phyloP scores from a whole-genome alignment of 2,329 filamentous ascomycete species.

The Trichoderma arundinaceum region DNA sequence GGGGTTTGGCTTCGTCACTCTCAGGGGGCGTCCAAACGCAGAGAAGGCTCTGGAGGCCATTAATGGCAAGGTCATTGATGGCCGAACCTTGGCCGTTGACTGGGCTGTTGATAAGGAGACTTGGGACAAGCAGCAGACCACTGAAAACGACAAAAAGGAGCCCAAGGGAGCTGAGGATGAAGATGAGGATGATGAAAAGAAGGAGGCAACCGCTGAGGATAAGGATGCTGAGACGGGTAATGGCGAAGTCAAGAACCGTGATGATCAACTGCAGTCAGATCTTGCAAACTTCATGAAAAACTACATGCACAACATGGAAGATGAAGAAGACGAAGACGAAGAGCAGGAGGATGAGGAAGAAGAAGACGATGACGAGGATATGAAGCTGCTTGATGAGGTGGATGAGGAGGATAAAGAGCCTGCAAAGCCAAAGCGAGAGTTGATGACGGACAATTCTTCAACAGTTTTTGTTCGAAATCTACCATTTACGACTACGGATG shows the following conservation, averaged over 20 bases:
- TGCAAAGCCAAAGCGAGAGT: conserved; percentile 46
- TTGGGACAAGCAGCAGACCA: conserved; percentile 71
- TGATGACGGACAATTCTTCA: conserved; percentile 66
- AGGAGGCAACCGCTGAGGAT: conserved; percentile 40
- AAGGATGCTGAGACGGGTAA: conserved; percentile 39
- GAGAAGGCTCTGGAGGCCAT: conserved; percentile 83
- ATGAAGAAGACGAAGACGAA: conserved; percentile 59
- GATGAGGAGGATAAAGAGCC: conserved; percentile 38
- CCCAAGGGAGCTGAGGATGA: conserved; percentile 40
- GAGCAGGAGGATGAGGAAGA: conserved; percentile 51
- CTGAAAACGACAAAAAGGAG: conserved; percentile 46
- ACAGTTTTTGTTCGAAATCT: conserved; percentile 94
- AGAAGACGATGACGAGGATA: conserved; percentile 48
- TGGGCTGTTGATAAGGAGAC: conserved; percentile 93
- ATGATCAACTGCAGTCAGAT: conserved; percentile 52
- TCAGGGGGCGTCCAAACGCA: conserved; percentile 87
- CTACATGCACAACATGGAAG: conserved; percentile 62
- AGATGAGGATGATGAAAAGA: conserved; percentile 39
- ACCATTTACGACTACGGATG: conserved; percentile 85
- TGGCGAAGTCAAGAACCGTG: conserved; percentile 46
- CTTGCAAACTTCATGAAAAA: conserved; percentile 64
- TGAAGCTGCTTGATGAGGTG: conserved; percentile 47
- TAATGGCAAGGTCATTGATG: conserved; percentile 90
- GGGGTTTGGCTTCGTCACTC: conserved; percentile 91
- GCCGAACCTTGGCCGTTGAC: conserved; percentile 87